Percentiles rank a stretch among this genome's conserved stretches.
Evolutionary conservation across 306 rosid species (phyloP).

Genomic region (Amphicarpaea edgeworthii): DNA sequence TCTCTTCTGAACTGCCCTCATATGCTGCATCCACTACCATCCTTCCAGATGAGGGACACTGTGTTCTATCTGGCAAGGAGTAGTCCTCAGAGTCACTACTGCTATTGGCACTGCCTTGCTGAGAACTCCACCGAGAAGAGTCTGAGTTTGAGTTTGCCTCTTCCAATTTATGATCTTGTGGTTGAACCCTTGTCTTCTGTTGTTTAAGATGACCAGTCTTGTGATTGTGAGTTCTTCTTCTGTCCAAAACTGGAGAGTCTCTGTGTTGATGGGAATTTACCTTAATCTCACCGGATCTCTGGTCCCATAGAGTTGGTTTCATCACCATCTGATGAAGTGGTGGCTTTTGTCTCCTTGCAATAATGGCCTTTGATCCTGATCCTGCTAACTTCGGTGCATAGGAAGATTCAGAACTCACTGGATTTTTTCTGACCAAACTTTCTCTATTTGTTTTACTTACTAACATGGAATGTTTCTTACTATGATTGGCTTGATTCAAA

Average conservation of each 20-base stretch:
- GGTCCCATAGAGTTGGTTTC: constrained; percentile 58
- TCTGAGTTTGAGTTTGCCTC: constrained; percentile 44
- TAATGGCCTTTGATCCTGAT: constrained; percentile 26
- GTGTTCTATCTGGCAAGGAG: constrained; percentile 29
- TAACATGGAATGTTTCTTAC: constrained; percentile 31
- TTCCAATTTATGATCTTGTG: constrained; percentile 37
- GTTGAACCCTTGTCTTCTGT: constrained; percentile 5
- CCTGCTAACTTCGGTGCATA: constrained; percentile 5
- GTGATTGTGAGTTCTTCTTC: constrained; percentile 30
- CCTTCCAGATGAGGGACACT: constrained; percentile 7
- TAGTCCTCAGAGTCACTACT: constrained; percentile 42
- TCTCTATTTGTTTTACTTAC: constrained; percentile 24
- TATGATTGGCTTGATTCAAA: constrained; percentile 31
- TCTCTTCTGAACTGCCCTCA: constrained; percentile 49
- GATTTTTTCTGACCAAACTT: constrained; percentile 37
- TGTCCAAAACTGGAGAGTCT: constrained; percentile 19
- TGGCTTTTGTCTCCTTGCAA: constrained; percentile 38
- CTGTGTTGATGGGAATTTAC: constrained; percentile 42
- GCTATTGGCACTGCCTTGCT: constrained; percentile 23
- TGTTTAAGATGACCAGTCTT: constrained; percentile 27
- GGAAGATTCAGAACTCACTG: constrained; percentile 22
- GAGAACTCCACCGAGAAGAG: constrained; percentile 52
- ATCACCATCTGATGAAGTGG: constrained; percentile 41
- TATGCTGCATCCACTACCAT: constrained; percentile 37
- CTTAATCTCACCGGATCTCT: constrained; percentile 44